phyloP scores from a whole-genome alignment of 2,329 filamentous ascomycete genomes.

The Aspergillus sp. region DNA sequence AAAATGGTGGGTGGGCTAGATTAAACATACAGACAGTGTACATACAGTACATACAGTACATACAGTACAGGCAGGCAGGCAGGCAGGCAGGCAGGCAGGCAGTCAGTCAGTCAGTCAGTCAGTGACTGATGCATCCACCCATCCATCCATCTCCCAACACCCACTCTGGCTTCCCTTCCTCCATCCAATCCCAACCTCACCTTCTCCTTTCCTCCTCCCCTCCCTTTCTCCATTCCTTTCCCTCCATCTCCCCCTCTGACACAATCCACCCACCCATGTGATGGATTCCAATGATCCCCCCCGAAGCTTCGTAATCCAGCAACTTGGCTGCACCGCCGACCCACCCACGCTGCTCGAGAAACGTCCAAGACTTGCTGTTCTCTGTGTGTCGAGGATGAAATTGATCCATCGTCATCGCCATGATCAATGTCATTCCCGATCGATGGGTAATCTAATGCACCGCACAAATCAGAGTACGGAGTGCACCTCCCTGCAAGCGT shows the following conservation, averaged over 20 bases:
- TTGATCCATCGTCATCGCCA: not conserved
- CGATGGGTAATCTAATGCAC: not conserved
- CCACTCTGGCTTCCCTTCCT: no score
- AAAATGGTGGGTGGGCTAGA: not conserved
- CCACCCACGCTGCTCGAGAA: slow-evolving; percentile 6
- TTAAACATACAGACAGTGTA: no score
- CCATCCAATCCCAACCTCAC: slow-evolving; percentile 4
- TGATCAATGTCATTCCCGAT: not conserved
- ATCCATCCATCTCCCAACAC: not conserved
- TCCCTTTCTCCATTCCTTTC: not conserved
- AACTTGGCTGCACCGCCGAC: not conserved
- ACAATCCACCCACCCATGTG: slow-evolving; percentile 11
- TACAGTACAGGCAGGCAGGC: no score
- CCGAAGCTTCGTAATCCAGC: slow-evolving; percentile 18
- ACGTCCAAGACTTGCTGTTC: not conserved
- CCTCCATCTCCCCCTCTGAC: not conserved
- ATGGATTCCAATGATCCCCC: slow-evolving; percentile 5
- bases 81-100: no score
- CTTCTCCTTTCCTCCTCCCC: not conserved
- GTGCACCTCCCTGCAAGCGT: not conserved
- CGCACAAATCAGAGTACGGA: not conserved
- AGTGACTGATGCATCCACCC: not conserved
- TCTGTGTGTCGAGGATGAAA: not conserved
- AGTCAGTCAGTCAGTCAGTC: no score
- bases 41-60: no score